Conservation (phyloP, 371 early-diverging fungal species). For the Haplosporangium sp. region DNA sequence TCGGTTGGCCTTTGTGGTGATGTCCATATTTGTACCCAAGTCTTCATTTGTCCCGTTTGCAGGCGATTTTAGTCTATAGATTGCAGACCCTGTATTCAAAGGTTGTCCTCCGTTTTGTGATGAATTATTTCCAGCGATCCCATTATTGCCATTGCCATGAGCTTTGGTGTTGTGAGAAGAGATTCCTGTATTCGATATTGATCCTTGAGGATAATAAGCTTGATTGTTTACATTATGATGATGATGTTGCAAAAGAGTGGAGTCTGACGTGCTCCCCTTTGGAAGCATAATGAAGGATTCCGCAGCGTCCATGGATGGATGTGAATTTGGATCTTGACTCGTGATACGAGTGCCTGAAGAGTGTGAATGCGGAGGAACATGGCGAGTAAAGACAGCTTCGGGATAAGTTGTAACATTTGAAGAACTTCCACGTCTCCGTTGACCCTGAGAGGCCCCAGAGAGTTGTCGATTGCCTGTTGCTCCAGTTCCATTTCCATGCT, state of each 20-base stretch:
- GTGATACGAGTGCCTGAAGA: slow-evolving; percentile 8
- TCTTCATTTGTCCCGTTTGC: slow-evolving; percentile 19
- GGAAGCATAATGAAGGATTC: slow-evolving; percentile 71
- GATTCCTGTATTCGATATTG: slow-evolving; percentile 13
- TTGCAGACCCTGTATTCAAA: not conserved
- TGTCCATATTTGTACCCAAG: slow-evolving; percentile 48
- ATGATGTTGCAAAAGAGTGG: slow-evolving; percentile 10
- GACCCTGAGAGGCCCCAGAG: not conserved
- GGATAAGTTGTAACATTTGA: slow-evolving; percentile 16
- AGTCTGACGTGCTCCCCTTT: slow-evolving; percentile 31
- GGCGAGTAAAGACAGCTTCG: slow-evolving; percentile 44
- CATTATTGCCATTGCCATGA: not conserved
- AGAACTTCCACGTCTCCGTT: slow-evolving; percentile 15
- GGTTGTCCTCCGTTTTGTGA: slow-evolving; percentile 19
- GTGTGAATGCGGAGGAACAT: slow-evolving; percentile 27
- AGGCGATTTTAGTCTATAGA: slow-evolving; percentile 21
- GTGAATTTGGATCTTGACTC: slow-evolving; percentile 14
- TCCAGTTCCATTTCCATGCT: slow-evolving; percentile 19
- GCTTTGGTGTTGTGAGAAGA: slow-evolving; percentile 1
- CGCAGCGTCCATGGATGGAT: slow-evolving; percentile 54
- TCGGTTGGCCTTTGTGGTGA: slow-evolving; percentile 57
- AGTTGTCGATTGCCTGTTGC: slow-evolving; percentile 19
- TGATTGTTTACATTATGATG: slow-evolving; percentile 13
- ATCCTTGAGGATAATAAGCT: slow-evolving; percentile 22
- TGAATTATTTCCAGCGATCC: not conserved